phyloP scores from a whole-genome alignment of 2,329 filamentous ascomycete genomes.

The Trichoderma guizhouense region DNA sequence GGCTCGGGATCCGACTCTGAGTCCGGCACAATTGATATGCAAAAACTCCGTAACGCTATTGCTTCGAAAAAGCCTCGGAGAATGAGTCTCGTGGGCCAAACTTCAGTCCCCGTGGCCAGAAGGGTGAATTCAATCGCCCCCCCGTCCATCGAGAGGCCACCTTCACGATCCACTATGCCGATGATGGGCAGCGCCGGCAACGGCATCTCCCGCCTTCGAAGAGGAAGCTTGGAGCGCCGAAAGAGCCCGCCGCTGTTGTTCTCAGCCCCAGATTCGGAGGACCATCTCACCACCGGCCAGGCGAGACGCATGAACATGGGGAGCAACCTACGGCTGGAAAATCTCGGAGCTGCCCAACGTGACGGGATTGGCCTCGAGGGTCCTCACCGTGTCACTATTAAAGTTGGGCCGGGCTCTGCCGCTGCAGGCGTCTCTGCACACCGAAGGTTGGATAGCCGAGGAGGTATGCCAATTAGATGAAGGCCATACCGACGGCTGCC shows the following conservation, averaged over 20 bases:
- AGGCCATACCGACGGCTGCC: background rate
- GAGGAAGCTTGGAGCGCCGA: constrained; percentile 49
- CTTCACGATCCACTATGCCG: constrained; percentile 37
- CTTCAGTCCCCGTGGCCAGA: constrained; percentile 36
- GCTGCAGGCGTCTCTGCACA: constrained; percentile 21
- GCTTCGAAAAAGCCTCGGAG: constrained; percentile 49
- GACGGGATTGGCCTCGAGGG: constrained; percentile 25
- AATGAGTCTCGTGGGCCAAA: constrained; percentile 37
- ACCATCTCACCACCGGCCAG: constrained; percentile 51
- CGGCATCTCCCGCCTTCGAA: constrained; percentile 53
- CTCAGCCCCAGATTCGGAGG: constrained; percentile 44
- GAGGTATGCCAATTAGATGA: constrained; percentile 32
- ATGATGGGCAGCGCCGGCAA: constrained; percentile 49
- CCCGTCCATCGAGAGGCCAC: constrained; percentile 27
- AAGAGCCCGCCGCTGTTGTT: constrained; percentile 53
- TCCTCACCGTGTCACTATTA: constrained; percentile 38
- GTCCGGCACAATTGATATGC: constrained; percentile 46
- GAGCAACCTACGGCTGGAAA: constrained; percentile 37
- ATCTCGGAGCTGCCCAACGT: constrained; percentile 25
- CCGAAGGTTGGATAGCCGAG: constrained; percentile 32
- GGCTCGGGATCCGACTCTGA: constrained; percentile 48
- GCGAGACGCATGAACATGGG: constrained; percentile 57
- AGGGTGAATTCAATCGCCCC: constrained; percentile 47
- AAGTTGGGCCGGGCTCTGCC: constrained; percentile 27
- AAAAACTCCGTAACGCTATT: constrained; percentile 54